Percentiles rank a stretch among this genome's conserved stretches.
Evolutionary conservation across 2,329 filamentous ascomycete genomes (phyloP).

Genomic region (Nothophoma quercina): DNA sequence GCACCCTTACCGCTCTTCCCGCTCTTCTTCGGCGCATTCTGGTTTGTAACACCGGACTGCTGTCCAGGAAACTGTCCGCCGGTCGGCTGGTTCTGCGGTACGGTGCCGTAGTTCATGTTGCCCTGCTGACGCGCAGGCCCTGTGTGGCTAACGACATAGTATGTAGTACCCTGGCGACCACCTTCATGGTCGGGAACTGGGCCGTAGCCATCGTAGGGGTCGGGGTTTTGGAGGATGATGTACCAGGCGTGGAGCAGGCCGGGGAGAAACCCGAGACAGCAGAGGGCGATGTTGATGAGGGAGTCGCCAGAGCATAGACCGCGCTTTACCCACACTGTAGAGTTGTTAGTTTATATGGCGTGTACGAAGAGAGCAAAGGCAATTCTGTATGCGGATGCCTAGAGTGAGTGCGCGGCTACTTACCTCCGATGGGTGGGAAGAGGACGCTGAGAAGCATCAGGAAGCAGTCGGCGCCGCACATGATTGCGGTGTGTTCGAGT

Average conservation of each 20-base stretch:
- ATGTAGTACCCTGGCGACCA: slow-evolving; percentile 40
- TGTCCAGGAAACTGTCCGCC: slow-evolving; percentile 54
- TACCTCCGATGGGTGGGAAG: slow-evolving; percentile 67
- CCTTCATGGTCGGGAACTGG: slow-evolving; percentile 62
- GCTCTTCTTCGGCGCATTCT: slow-evolving; percentile 27
- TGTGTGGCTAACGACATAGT: slow-evolving; percentile 38
- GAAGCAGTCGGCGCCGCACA: slow-evolving; percentile 69
- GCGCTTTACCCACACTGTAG: slow-evolving; percentile 90
- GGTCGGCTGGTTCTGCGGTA: slow-evolving; percentile 44
- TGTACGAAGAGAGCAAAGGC: background rate
- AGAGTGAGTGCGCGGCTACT: slow-evolving; percentile 32
- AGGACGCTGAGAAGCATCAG: slow-evolving; percentile 67
- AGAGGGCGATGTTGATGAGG: slow-evolving; percentile 93
- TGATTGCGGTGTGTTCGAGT: slow-evolving; percentile 41
- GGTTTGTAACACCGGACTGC: slow-evolving; percentile 46
- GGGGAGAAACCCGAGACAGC: slow-evolving; percentile 67
- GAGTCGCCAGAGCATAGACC: slow-evolving; percentile 93
- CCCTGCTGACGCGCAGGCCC: slow-evolving; percentile 49
- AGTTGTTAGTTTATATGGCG: slow-evolving; percentile 14
- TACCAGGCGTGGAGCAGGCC: slow-evolving; percentile 97
- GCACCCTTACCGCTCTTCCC: slow-evolving; percentile 19
- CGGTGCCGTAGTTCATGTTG: slow-evolving; percentile 51
- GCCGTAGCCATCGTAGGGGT: slow-evolving; percentile 69
- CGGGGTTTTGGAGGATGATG: slow-evolving; percentile 91
- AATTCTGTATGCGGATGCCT: slow-evolving; percentile 20